A percentile compares a stretch with the other conserved stretches of the same genome.
Conservation (phyloP, 148 eudicot species). For the Cornus florida region DNA sequence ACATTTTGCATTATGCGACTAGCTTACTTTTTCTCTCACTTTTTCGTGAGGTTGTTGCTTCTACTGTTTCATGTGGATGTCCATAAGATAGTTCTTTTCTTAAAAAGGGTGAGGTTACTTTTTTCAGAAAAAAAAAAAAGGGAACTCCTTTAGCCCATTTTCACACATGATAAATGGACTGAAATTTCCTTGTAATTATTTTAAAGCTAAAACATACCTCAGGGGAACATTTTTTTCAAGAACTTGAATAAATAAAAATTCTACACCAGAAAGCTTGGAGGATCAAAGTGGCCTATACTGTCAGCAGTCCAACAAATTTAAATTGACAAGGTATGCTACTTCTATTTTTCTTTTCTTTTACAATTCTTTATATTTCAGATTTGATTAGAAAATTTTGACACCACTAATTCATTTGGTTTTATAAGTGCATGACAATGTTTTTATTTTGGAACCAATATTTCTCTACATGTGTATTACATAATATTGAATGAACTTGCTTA, state of each 20-base stretch:
- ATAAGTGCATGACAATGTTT: no score
- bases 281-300: not conserved
- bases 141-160: not conserved
- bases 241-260: not conserved
- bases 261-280: not conserved
- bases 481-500: not conserved
- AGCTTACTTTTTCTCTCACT: not conserved
- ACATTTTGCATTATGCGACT: not conserved
- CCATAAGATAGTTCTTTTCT: not conserved
- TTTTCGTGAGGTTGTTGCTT: not conserved
- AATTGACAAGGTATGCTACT: not conserved
- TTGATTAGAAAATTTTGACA: not conserved
- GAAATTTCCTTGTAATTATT: not conserved
- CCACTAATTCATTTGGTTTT: no score
- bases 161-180: no score
- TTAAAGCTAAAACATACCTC: not conserved
- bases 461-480: no score
- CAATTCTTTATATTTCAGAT: not conserved
- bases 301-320: not conserved
- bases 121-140: not conserved
- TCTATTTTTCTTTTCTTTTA: not conserved
- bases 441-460: no score
- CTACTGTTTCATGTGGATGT: not conserved
- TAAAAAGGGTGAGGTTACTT: not conserved
- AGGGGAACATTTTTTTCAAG: no score